Evolutionary conservation across 2,329 filamentous ascomycete species (phyloP).

Genomic region (Graphium sp.): DNA sequence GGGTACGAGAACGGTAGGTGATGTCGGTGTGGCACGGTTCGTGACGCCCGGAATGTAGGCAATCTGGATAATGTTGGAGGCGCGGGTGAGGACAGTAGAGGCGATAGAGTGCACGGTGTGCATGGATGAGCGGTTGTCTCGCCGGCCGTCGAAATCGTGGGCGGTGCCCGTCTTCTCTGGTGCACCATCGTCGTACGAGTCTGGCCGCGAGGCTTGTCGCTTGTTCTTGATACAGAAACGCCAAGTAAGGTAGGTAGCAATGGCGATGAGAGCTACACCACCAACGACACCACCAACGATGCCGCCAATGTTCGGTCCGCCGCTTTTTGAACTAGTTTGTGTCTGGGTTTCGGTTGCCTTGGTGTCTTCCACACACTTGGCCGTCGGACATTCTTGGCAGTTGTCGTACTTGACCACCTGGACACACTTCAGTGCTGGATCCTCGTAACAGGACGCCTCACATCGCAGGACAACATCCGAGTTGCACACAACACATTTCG

Average conservation of each 20-base stretch:
- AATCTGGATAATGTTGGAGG: conserved; percentile 98
- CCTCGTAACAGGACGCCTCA: conserved; percentile 6
- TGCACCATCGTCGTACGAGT: conserved; percentile 2
- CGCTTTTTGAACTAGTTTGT: conserved; percentile 8
- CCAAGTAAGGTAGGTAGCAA: conserved; percentile 69
- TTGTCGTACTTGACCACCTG: conserved; percentile 7
- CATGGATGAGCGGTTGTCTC: conserved; percentile 56
- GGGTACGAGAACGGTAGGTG: conserved; percentile 66
- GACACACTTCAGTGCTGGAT: conserved; percentile 6
- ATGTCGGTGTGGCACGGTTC: conserved; percentile 74
- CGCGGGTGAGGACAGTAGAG: conserved; percentile 84
- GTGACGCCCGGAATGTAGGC: conserved; percentile 96
- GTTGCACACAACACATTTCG: conserved; percentile 7
- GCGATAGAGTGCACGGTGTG: conserved; percentile 85
- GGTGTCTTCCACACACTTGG: conserved; percentile 5
- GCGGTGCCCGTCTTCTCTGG: conserved; percentile 27
- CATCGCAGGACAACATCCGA: conserved; percentile 6
- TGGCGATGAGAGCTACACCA: conserved; percentile 58
- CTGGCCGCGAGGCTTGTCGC: conserved; percentile 25
- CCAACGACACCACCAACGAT: conserved; percentile 88
- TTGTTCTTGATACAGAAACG: conserved; percentile 73
- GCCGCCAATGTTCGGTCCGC: conserved; percentile 56
- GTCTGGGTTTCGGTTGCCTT: neutral
- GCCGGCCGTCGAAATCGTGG: conserved; percentile 24
- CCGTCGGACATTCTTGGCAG: conserved; percentile 7